Evolutionary conservation across 345 rosid species (phyloP).

Genomic region (Geranium brycei): DNA sequence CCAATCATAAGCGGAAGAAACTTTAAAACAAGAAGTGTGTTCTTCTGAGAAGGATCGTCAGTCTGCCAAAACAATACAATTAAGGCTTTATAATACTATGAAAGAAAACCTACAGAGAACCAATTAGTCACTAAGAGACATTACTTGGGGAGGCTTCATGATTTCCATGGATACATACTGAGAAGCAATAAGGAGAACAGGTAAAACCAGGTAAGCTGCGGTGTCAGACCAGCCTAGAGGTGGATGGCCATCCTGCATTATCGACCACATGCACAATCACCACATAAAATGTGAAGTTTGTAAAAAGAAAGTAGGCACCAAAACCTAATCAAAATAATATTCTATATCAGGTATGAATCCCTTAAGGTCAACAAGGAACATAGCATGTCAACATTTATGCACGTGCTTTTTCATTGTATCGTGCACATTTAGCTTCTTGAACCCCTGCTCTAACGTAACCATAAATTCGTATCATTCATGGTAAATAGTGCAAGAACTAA

Average conservation of each 20-base stretch:
- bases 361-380: background rate
- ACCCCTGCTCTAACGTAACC: background rate
- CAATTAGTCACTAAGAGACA: constrained; percentile 6
- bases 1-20: constrained; percentile 99
- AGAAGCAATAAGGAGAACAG: constrained; percentile 77
- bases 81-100: constrained; percentile 4
- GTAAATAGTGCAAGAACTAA: background rate
- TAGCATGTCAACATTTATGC: background rate
- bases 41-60: constrained; percentile 93
- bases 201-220: constrained; percentile 88
- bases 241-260: constrained; percentile 88
- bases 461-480: no score
- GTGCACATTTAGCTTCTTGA: background rate
- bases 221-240: constrained; percentile 94
- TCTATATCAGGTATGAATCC: background rate
- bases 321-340: background rate
- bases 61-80: constrained; percentile 41
- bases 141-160: constrained; percentile 98
- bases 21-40: constrained; percentile 81
- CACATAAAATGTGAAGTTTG: background rate
- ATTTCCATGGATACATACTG: constrained; percentile 94
- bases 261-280: background rate
- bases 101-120: constrained; percentile 3
- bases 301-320: background rate
- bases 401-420: background rate